Evolutionary conservation across 805 yeast genomes (phyloP).

Genomic region (Priceomyces fermenticarens): DNA sequence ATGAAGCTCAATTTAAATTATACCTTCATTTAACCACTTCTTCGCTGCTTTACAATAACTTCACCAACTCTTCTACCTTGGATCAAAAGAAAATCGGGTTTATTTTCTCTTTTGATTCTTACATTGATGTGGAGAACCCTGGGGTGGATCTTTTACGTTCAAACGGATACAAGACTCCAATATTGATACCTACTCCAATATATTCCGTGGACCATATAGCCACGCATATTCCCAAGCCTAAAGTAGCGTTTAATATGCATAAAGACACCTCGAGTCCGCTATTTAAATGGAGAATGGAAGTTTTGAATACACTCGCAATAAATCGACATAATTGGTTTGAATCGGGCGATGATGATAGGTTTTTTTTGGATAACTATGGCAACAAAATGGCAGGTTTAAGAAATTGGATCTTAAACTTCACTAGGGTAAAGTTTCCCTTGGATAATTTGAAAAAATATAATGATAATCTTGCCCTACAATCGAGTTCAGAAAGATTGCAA

Average conservation of each 20-base stretch:
- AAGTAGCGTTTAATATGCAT: conserved; percentile 10
- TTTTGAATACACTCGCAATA: conserved; percentile 25
- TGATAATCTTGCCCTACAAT: conserved; percentile 14
- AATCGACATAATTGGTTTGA: conserved; percentile 25
- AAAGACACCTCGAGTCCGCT: conserved; percentile 15
- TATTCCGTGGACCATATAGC: conserved; percentile 32
- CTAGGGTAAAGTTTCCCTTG: conserved; percentile 11
- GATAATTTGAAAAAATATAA: conserved; percentile 18
- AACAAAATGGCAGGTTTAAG: conserved; percentile 19
- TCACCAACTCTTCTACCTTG: conserved; percentile 15
- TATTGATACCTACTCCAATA: conserved; percentile 33
- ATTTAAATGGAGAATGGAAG: conserved; percentile 30
- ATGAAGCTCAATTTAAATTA: conserved; percentile 8
- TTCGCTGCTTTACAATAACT: conserved; percentile 33
- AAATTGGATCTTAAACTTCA: conserved; percentile 26
- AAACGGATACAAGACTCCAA: conserved; percentile 21
- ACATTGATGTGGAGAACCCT: conserved; percentile 30
- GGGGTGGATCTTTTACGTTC: conserved; percentile 33
- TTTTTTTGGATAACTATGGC: conserved; percentile 27
- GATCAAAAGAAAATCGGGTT: conserved; percentile 20
- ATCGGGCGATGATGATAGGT: conserved; percentile 8
- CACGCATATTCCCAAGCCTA: conserved; percentile 20
- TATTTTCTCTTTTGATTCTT: conserved; percentile 36
- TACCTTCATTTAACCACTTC: conserved; percentile 28
- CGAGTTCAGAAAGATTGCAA: conserved; percentile 23